Conservation (phyloP, 2,329 filamentous ascomycete species). For the Zasmidium cellare region DNA sequence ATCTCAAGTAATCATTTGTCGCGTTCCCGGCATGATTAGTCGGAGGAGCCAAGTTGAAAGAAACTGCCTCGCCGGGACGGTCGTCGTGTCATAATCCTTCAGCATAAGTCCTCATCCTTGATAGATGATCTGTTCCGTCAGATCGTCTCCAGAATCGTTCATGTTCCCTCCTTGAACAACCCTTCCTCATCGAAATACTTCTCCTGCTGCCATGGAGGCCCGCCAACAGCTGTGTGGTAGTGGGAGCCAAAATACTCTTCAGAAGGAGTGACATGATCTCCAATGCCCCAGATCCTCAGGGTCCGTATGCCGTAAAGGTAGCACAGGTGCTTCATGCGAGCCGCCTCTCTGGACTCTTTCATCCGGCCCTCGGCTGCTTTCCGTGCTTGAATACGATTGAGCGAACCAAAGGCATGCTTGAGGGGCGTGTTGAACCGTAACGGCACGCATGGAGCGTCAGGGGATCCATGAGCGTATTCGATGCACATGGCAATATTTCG, state of each 20-base stretch:
- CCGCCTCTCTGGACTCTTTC: neutral
- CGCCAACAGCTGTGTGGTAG: neutral
- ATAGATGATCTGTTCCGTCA: too few relatives aligned
- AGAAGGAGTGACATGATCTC: neutral
- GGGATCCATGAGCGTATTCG: neutral
- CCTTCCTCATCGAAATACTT: too few relatives aligned
- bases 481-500: neutral
- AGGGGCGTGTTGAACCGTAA: neutral
- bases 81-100: too few relatives aligned
- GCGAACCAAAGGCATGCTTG: neutral
- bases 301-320: neutral
- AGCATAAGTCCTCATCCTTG: too few relatives aligned
- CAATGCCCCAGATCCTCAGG: neutral
- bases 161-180: too few relatives aligned
- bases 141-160: too few relatives aligned
- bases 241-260: neutral
- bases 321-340: neutral
- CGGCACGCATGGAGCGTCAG: neutral
- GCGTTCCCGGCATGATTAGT: too few relatives aligned
- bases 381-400: neutral
- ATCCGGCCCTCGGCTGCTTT: neutral
- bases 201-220: too few relatives aligned
- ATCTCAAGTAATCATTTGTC: too few relatives aligned
- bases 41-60: too few relatives aligned
- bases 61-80: too few relatives aligned